Evolutionary conservation across 805 yeast genomes (phyloP), one percentile per base, ranked within the genome.

Genomic region (Wickerhamomyces kurtzmanii): DNA sequence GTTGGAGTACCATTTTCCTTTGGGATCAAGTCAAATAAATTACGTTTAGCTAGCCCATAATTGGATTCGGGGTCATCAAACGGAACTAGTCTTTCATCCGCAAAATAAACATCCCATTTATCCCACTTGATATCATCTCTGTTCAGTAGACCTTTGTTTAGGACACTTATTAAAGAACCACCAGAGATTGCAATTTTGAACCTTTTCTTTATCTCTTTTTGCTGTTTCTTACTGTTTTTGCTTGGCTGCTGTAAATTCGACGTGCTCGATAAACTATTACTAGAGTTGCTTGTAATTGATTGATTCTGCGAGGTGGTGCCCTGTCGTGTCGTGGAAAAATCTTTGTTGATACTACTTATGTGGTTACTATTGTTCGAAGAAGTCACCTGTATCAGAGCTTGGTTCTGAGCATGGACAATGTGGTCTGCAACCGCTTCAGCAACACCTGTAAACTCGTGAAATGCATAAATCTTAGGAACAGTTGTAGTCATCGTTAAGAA

Each of bases 361-460:
- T 32, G 26, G 26, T 37, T 38, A 23, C 33, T 35, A 23, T 33
- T 36, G 22, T 34, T 27, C 6, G 31, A 28, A 9, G 30, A 20
- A n/a, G 20, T 29, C 8, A 39, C 21, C n/a, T n/a, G n/a, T n/a
- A n/a, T n/a, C 13, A 60, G 39, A 2, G 65, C 63, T 31, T 49
- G 52, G 47, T 87, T 83, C 57, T 91, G 97, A 9, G 94, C 93
- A 17, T 82, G 72, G 20, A 86, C 74, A 27, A 89, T 79, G 53
- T 87, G 94, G 55, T 91, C 96, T 1, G 96, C 96, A 17, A 89
- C 94, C 15, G 97, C 97, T 30, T 82, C 94, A 3, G 97, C 96
- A 18, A 89, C 96, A 12, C 83, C 91, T 17, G 75, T 64, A 46
- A 84, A 78, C 53, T 82, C 94, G 24, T 86, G 91, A 52, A 91